Evolutionary conservation across 2,329 filamentous ascomycete species (phyloP), one percentile per base, ranked within the genome.

Genomic region (Clonostachys rosea): DNA sequence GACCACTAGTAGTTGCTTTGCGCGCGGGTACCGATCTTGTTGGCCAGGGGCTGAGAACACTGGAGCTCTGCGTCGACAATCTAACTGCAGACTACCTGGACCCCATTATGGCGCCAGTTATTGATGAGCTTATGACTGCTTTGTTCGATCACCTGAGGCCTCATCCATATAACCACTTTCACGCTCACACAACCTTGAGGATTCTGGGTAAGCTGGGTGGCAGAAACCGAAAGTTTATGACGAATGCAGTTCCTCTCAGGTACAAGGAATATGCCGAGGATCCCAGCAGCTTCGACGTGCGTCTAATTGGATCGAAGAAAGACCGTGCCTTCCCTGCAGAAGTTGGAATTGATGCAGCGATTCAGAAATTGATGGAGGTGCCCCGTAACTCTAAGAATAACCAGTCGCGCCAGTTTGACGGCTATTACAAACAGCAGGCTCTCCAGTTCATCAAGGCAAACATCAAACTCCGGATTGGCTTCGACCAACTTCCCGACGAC

Each of bases 31-130:
- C 89, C 2, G 94, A 99, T 54, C 79, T 99, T 37, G 92, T 99
- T 16, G 91, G 91, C 0, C 95, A 99, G 65, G 94, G 94, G 0
- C 74, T 99, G 7, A 78, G 95, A 30, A 99, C 94, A 0, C 73
- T 99, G 6, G 94, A 99, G 60, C 79, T 99, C 3, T 99, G 94
- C 59, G 94, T 99, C 16, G 94, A 99, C 53, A 99, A 99, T 57
- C 78, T 99, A 1, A 99, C 95, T 0, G 92, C 94, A 0, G 94
- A 99, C 59, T 99, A 99, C 60, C 74, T 99, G 13, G 94, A 99
- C 57, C 95, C 94, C 0, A 97, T 99, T 58, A 99, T 99, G 92
- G 90, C 92, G 3, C 95, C 94, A 0, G 95, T 97, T 24, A 97
- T 99, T 65, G 92, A 99, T 58, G 94, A 99, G 61, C 75, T 99